Evolutionary conservation across 345 rosid species (phyloP).

Genomic region (Salix purpurea): DNA sequence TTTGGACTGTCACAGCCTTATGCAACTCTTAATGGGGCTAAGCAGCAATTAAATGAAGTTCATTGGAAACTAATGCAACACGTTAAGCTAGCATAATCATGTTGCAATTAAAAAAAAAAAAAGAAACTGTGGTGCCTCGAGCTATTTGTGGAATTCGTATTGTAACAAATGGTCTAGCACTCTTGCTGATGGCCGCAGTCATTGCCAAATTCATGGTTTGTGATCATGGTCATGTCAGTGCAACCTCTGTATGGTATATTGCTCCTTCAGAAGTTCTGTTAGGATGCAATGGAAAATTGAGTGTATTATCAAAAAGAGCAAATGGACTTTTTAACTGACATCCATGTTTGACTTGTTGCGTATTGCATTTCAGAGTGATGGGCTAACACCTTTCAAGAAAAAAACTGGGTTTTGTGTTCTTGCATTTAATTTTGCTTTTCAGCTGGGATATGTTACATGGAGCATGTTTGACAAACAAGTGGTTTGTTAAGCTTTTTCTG

Average conservation of each 20-base stretch:
- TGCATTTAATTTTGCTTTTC: not conserved
- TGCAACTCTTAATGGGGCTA: not conserved
- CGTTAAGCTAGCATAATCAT: not conserved
- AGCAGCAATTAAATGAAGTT: constrained; percentile 3
- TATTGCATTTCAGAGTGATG: not conserved
- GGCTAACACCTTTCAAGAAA: not conserved
- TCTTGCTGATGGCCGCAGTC: not conserved
- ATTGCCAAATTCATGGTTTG: not conserved
- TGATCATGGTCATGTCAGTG: not conserved
- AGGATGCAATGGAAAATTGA: not conserved
- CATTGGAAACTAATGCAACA: not conserved
- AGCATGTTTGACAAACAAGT: not conserved
- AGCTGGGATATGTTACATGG: not conserved
- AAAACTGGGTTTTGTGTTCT: not conserved
- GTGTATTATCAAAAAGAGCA: not conserved
- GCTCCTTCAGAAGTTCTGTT: not conserved
- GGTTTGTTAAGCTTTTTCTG: not conserved
- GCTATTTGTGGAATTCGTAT: not conserved
- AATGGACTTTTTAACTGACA: not conserved
- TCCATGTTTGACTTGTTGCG: not conserved
- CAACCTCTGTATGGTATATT: not conserved
- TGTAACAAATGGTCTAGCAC: not conserved
- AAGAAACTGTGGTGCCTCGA: not conserved
- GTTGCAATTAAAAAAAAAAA: not conserved
- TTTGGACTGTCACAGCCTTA: not conserved